Conservation (phyloP, 2,329 filamentous ascomycete genomes). For the Bipolaris zeicola region DNA sequence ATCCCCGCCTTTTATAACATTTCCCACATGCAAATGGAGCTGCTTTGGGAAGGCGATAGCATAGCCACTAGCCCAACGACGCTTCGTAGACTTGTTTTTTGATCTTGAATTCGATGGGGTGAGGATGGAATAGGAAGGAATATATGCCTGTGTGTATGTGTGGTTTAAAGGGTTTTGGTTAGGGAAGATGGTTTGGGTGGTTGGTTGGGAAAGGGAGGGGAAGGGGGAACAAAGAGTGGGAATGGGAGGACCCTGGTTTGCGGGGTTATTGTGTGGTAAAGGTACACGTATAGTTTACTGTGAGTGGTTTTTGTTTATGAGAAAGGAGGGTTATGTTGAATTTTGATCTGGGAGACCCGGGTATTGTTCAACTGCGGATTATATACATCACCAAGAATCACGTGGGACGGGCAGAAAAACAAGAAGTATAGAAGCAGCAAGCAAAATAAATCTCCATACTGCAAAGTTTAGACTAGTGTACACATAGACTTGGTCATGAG, state of each 20-base stretch:
- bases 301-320: not conserved
- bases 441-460: conserved; percentile 35
- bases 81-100: conserved; percentile 21
- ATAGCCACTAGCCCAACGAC: conserved; percentile 48
- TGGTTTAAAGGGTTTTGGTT: not conserved
- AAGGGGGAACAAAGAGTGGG: not conserved
- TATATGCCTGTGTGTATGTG: not conserved
- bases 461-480: conserved; percentile 45
- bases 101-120: not conserved
- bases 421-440: conserved; percentile 18
- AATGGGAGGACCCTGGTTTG: too few relatives aligned
- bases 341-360: too few relatives aligned
- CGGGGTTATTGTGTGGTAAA: too few relatives aligned
- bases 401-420: not conserved
- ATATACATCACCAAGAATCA: not conserved
- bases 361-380: too few relatives aligned
- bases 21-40: not conserved
- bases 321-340: not conserved
- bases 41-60: conserved; percentile 45
- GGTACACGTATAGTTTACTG: too few relatives aligned
- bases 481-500: conserved; percentile 45
- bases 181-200: not conserved
- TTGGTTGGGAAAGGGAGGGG: conserved; percentile 2
- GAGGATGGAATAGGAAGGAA: not conserved
- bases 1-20: conserved; percentile 32